These are phyloP conservation scores for Aspergillus sp. DNA, from an alignment of 2,329 filamentous ascomycete species.

Conservation along the genomic window DNA sequence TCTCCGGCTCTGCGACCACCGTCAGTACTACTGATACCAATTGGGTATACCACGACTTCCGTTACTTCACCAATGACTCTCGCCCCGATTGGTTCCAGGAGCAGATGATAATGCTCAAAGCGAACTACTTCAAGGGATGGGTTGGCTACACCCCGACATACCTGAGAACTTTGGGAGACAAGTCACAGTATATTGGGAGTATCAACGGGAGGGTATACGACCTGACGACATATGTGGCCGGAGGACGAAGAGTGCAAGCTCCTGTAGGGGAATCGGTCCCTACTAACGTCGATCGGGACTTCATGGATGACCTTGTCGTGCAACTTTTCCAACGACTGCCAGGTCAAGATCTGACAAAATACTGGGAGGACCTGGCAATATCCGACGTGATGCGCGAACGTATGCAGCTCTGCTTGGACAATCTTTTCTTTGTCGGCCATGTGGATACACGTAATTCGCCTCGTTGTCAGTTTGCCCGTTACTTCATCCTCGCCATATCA, in stretches of 20 bases:
- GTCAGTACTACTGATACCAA: constrained; percentile 71
- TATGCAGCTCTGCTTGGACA: constrained; percentile 85
- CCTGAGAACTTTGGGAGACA: constrained; percentile 66
- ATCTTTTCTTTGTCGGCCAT: constrained; percentile 91
- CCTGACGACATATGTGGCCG: constrained; percentile 76
- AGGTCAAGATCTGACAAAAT: constrained; percentile 78
- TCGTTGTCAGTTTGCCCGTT: constrained; percentile 83
- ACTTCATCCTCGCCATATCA: constrained; percentile 84
- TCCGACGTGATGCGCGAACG: constrained; percentile 58
- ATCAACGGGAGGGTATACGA: constrained; percentile 83
- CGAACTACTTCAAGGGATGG: constrained; percentile 81
- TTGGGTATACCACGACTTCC: constrained; percentile 87
- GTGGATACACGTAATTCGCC: constrained; percentile 87
- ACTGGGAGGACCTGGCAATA: constrained; percentile 73
- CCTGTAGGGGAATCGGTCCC: constrained; percentile 56
- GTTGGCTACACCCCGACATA: constrained; percentile 81
- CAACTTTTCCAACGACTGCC: constrained; percentile 74
- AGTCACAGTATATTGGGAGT: constrained; percentile 72
- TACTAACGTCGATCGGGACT: constrained; percentile 62
- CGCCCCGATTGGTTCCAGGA: constrained; percentile 92
- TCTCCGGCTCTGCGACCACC: constrained; percentile 65
- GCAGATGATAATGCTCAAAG: constrained; percentile 75
- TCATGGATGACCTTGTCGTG: constrained; percentile 77
- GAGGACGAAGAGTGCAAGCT: constrained; percentile 68
- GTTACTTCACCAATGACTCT: constrained; percentile 76